Base-by-base conservation (phyloP, 805 yeast species). In the Candida yuanshanica region DNA sequence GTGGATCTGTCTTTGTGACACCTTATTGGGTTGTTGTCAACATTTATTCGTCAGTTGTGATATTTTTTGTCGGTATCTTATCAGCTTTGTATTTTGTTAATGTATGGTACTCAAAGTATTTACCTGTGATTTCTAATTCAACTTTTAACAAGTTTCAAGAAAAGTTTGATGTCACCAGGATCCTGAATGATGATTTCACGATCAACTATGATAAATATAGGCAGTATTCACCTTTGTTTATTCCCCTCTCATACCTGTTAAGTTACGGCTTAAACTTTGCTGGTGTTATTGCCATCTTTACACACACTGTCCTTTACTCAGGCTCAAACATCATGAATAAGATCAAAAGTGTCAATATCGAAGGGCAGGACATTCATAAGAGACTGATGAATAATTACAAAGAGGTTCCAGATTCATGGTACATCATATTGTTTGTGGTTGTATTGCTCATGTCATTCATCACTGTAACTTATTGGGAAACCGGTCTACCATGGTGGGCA, bases 361-460 rank as follows among this genome's bases (percentile, higher is more conserved):
- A 77, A 55, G 78, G 59, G 49, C 63, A 47, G 41, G 72, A 62
- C 39, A 53, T 62, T 32, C 79, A 76, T 53, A 64, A 60, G 53
- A 66, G 80, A 52, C 64, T 76, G 52, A 76, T 75, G 77, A 55
- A 50, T 34, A 64, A 59, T 39, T 81, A 82, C 56, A 70, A 70
- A 26, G 87, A 82, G 46, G 86, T 79, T 17, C 93, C 93, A 1
- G 83, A 79, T 49, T 78, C 60, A 70, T 39, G 53, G 63, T 39
- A 66, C 68, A 69, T 39, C 4, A 40, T 47, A 5, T 33, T 59
- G 11, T 62, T 57, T 35, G 53, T 58, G 7, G 38, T 59, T 17
- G 51, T 49, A 38, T 32, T 59, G 5, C 62, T 53, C 3, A 33
- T 60, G n/a, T 59, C 63, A 1, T 60, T 59, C 33, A 59, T 59